Conservation (phyloP, 192 early-diverging fungal genomes). For the Coemansia sp. region DNA sequence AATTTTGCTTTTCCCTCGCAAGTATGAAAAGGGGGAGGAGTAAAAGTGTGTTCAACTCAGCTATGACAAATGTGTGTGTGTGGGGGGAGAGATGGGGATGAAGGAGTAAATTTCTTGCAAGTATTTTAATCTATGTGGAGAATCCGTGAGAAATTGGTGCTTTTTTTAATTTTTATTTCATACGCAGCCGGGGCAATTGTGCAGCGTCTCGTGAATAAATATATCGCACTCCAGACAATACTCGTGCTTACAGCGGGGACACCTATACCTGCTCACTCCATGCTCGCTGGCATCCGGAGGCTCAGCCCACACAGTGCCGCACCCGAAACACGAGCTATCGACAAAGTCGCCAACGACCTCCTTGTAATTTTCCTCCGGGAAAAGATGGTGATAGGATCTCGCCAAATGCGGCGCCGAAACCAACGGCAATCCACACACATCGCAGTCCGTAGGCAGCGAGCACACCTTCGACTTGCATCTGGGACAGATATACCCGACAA, state of each 20-base stretch:
- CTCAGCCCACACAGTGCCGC: constrained; percentile 28
- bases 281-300: not conserved
- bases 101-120: not conserved
- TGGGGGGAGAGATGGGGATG: no score
- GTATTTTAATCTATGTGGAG: not conserved
- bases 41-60: not conserved
- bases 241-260: constrained; percentile 69
- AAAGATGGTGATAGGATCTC: constrained; percentile 91
- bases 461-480: constrained; percentile 80
- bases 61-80: not conserved
- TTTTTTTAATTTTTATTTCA: not conserved
- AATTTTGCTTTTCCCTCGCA: not conserved
- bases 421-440: constrained; percentile 82
- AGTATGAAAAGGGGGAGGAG: no score
- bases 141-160: not conserved
- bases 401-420: constrained; percentile 90
- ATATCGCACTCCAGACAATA: constrained; percentile 93
- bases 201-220: constrained; percentile 88
- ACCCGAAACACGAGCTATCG: constrained; percentile 48
- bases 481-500: constrained; percentile 83
- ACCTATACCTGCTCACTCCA: constrained; percentile 56
- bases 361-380: constrained; percentile 82
- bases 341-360: constrained; percentile 52
- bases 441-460: constrained; percentile 88
- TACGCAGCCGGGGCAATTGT: constrained; percentile 81